Evolutionary conservation across 768 basidiomycete species (phyloP), one percentile per base, ranked within the genome.

Genomic region (Amanita exitialis): DNA sequence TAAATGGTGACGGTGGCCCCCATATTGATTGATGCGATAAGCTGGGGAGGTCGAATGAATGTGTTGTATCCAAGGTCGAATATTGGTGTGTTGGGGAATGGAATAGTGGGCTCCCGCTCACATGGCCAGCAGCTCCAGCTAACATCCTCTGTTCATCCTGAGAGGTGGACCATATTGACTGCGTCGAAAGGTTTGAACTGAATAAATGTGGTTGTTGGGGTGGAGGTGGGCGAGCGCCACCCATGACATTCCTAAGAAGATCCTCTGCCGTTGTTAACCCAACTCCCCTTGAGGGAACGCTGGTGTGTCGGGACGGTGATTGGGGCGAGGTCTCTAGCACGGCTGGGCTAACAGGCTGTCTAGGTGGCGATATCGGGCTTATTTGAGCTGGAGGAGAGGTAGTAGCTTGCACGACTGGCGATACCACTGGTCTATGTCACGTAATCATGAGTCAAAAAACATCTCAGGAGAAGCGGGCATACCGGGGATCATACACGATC

Each of bases 401-500:
- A 12, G 59, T 52, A 4, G 69, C 64, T 41, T 43, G 32, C 23
- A 58, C 47, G 44, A 53, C 45, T 20, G 63, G 62, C 25, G 70
- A 68, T 12, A 61, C 47, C 35, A 60, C 49, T 9, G 60, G 63
- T 56, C 66, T 68, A 44, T 32, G 36, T 27, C 30, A 44, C 16
- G 45, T 21, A 38, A 20, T 23, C 12, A 15, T 30, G n/a, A 15
- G 13, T 32, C 6, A n/a, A 42, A 36, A 38, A 2, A 21, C 4
- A 37, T 18, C 16, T 35, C 28, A 1, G 21, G 32, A 7, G 3
- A 16, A 21, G 15, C 21, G 28, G 20, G 51, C 66, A 21, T 50
- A 82, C 81, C 78, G 75, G 30, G 79, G 83, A 62, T 86, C 76
- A 69, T 82, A 85, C 44, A 97, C 82, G 57, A 92, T 82, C 61